phyloP scores from a whole-genome alignment of 2,329 filamentous ascomycete species.

The Pseudopithomyces maydicus region DNA sequence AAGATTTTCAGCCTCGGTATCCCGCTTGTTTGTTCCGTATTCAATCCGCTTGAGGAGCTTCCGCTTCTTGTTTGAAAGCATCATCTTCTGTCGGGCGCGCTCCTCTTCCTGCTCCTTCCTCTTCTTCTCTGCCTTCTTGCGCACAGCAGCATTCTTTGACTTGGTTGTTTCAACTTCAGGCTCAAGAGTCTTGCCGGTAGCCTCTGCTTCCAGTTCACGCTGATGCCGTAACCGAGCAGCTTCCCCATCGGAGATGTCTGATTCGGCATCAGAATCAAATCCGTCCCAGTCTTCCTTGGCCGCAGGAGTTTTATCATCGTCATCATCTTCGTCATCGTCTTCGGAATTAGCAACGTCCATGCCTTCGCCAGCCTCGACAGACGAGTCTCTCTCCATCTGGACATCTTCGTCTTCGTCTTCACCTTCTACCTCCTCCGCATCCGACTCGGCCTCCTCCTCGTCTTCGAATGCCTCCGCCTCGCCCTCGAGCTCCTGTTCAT shows the following conservation, averaged over 20 bases:
- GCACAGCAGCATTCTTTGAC: conserved; percentile 69
- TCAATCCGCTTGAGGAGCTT: conserved; percentile 98
- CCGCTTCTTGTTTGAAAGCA: conserved; percentile 97
- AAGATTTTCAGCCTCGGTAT: conserved; percentile 85
- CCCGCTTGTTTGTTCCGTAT: conserved; percentile 92
- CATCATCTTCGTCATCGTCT: conserved; percentile 54
- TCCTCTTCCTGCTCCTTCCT: conserved; percentile 77
- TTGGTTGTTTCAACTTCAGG: conserved; percentile 49
- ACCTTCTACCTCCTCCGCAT: conserved; percentile 48
- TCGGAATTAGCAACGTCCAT: conserved; percentile 55
- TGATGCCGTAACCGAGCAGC: conserved; percentile 74
- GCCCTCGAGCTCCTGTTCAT: conserved; percentile 84
- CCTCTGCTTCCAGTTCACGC: conserved; percentile 89
- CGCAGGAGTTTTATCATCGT: conserved; percentile 41
- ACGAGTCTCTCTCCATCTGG: conserved; percentile 44
- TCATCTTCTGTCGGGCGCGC: conserved; percentile 90
- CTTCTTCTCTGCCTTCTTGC: conserved; percentile 68
- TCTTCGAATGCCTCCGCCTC: conserved; percentile 78
- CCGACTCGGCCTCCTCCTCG: conserved; percentile 47
- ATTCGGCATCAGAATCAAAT: conserved; percentile 57
- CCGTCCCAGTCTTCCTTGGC: conserved; percentile 49
- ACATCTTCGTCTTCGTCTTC: conserved; percentile 35
- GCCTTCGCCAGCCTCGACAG: conserved; percentile 54
- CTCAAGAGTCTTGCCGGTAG: conserved; percentile 67
- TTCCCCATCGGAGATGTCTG: conserved; percentile 59